phyloP scores from a whole-genome alignment of 768 basidiomycete genomes.

The Podaxis mareebaensis region DNA sequence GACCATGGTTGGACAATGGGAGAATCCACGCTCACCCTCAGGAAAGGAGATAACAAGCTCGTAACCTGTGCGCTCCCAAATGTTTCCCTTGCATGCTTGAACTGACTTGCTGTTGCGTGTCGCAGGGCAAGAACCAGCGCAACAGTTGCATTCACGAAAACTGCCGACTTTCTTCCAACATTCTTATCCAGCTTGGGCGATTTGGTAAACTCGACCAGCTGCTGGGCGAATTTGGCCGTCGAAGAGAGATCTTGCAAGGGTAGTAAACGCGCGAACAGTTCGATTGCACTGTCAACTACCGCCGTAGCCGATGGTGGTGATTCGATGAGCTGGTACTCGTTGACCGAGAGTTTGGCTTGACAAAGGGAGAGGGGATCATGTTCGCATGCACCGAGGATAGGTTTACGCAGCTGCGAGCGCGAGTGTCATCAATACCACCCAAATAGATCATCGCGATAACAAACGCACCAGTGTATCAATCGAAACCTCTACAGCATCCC shows the following conservation, averaged over 20 bases:
- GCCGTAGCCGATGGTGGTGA: slow-evolving; percentile 78
- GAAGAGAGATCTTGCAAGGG: slow-evolving; percentile 72
- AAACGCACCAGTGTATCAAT: slow-evolving; percentile 74
- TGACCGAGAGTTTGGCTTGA: slow-evolving; percentile 43
- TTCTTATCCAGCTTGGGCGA: slow-evolving; percentile 88
- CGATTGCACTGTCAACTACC: slow-evolving; percentile 87
- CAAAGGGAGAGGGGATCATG: slow-evolving; percentile 81
- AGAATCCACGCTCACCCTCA: slow-evolving; percentile 57
- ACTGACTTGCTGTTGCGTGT: slow-evolving; percentile 47
- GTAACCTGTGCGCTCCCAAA: slow-evolving; percentile 69
- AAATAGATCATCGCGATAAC: slow-evolving; percentile 16
- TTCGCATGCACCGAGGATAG: slow-evolving; percentile 82
- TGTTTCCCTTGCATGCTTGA: slow-evolving; percentile 62
- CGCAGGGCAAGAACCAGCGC: slow-evolving; percentile 74
- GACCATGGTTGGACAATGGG: background rate
- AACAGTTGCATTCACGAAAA: slow-evolving; percentile 75
- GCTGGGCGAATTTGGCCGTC: slow-evolving; percentile 52
- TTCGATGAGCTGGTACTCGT: slow-evolving; percentile 50
- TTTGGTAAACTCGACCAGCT: slow-evolving; percentile 62
- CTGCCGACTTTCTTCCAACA: slow-evolving; percentile 81
- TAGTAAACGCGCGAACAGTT: slow-evolving; percentile 78
- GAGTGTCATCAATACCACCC: background rate
- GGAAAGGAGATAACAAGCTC: slow-evolving; percentile 60
- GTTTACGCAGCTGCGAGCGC: slow-evolving; percentile 62
- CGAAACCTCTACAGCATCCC: slow-evolving; percentile 78